These are phyloP conservation scores for Aspergillus sp. DNA, from an alignment of 2,329 filamentous ascomycete genomes.

Conservation along the genomic window DNA sequence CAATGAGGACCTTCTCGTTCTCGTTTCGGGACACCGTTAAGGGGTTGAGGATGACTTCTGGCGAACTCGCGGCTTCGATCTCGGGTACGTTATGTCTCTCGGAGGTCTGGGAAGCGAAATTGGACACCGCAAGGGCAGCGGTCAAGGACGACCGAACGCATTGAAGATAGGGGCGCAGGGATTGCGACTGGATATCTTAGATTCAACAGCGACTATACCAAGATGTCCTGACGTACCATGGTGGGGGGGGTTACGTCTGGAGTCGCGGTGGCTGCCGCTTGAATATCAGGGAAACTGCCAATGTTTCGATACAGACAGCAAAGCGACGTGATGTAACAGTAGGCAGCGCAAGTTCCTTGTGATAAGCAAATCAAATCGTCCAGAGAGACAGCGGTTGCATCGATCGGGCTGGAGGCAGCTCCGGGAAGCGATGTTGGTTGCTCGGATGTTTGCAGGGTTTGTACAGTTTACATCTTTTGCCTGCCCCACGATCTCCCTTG, in stretches of 20 bases:
- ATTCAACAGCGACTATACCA: slow-evolving; percentile 1
- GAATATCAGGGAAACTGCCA: neutral
- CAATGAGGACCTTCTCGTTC: slow-evolving; percentile 91
- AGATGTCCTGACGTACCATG: slow-evolving; percentile 18
- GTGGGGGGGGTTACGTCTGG: slow-evolving; percentile 12
- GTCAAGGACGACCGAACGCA: slow-evolving; percentile 92
- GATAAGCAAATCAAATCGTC: neutral
- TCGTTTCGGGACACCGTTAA: slow-evolving; percentile 88
- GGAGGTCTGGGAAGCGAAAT: slow-evolving; percentile 94
- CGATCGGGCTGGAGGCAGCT: slow-evolving; percentile 1
- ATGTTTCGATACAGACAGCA: neutral
- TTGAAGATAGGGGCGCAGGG: slow-evolving; percentile 89
- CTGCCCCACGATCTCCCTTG: slow-evolving; percentile 13
- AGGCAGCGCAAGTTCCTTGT: neutral
- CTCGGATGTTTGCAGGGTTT: slow-evolving; percentile 25
- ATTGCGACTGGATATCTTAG: slow-evolving; percentile 64
- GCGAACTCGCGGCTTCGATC: slow-evolving; percentile 84
- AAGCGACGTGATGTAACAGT: too few relatives aligned
- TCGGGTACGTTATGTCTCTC: slow-evolving; percentile 98
- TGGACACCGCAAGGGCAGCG: slow-evolving; percentile 83
- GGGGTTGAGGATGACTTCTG: slow-evolving; percentile 87
- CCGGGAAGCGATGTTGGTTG: slow-evolving; percentile 5
- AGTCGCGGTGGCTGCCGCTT: slow-evolving; percentile 2
- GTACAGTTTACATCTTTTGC: slow-evolving; percentile 8
- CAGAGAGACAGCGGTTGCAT: slow-evolving; percentile 3